Percentiles rank a stretch among this genome's conserved stretches.
Conservation (phyloP, 805 yeast genomes). For the Saccharomycopsis olivae region DNA sequence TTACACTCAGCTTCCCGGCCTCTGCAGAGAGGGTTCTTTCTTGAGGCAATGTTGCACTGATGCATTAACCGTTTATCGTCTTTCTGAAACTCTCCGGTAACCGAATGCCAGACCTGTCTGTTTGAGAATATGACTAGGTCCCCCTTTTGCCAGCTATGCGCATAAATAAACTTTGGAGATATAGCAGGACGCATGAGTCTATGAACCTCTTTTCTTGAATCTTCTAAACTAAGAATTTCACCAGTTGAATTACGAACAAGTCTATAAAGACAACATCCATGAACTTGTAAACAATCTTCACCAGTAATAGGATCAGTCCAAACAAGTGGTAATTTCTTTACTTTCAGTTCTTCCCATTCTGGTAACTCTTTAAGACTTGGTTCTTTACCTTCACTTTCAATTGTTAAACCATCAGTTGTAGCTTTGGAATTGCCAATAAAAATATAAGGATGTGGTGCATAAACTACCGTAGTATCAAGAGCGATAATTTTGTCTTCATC, state of each 20-base stretch:
- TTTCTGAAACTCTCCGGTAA: constrained; percentile 75
- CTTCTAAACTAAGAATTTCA: constrained; percentile 49
- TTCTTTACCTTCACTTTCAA: constrained; percentile 74
- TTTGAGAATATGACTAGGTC: constrained; percentile 81
- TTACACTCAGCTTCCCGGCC: constrained; percentile 15
- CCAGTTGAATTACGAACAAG: constrained; percentile 46
- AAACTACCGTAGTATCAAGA: constrained; percentile 66
- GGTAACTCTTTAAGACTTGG: constrained; percentile 58
- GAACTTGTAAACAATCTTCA: constrained; percentile 75
- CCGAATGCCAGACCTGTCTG: constrained; percentile 88
- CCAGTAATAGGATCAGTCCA: constrained; percentile 90
- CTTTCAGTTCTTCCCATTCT: constrained; percentile 69
- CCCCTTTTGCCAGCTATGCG: constrained; percentile 76
- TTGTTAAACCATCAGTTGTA: constrained; percentile 77
- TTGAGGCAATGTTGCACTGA: constrained; percentile 87
- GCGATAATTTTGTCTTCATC: constrained; percentile 68
- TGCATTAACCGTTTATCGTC: constrained; percentile 84
- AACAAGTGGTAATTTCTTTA: constrained; percentile 73
- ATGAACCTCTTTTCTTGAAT: constrained; percentile 66
- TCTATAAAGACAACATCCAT: constrained; percentile 76
- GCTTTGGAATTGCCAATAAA: constrained; percentile 74
- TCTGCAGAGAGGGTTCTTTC: constrained; percentile 45
- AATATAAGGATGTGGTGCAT: constrained; percentile 90
- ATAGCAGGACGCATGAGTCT: constrained; percentile 80
- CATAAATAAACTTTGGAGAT: constrained; percentile 59